Evolutionary conservation across 2,329 filamentous ascomycete species (phyloP), one percentile per base, ranked within the genome.

Genomic region (Atkinsonella hypoxylon): DNA sequence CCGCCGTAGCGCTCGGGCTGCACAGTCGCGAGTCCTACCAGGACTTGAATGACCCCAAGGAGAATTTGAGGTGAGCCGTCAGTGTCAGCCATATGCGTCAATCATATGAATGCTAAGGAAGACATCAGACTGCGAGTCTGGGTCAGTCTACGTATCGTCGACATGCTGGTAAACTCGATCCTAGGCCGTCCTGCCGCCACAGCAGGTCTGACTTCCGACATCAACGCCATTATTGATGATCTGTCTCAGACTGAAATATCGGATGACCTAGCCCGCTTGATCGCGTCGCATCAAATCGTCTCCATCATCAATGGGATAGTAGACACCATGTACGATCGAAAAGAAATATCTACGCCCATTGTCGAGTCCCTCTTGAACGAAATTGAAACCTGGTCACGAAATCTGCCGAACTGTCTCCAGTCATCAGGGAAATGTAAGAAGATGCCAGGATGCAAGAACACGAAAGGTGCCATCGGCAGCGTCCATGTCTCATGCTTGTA

Each of bases 401-500:
- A 57, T 2, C 63, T 78, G 0, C 75, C 74, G 0, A 57, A 58
- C 15, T 64, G 58, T 26, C 55, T 66, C 47, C 63, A 47, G 54
- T 44, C 52, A 50, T 4, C 57, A 57, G 2, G 60, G 61, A 41
- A 39, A 17, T 32, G 44, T 13, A 13, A 38, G 1, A 18, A 44
- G 4, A 47, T 20, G 5, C 34, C 46, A n/a, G 48, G 30, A 12
- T 44, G 46, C 2, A 59, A 58, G 1, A 17, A 22, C 13, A 44
- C 20, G 20, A 63, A 68, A 17, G 66, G 64, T 0, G 67, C 70
- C 2, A 68, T 78, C 26, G 72, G 71, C 0, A 77, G 70, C 22
- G 66, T 78, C 1, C 76, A 80, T 50, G 70, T 81, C 6, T 74
- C 76, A 0, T 80, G 77, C 51, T 64, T 74, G 0, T 81, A 81